Evolutionary conservation across 177 flowering plant genomes (phyloP).

Genomic region (Vitis hybrid): DNA sequence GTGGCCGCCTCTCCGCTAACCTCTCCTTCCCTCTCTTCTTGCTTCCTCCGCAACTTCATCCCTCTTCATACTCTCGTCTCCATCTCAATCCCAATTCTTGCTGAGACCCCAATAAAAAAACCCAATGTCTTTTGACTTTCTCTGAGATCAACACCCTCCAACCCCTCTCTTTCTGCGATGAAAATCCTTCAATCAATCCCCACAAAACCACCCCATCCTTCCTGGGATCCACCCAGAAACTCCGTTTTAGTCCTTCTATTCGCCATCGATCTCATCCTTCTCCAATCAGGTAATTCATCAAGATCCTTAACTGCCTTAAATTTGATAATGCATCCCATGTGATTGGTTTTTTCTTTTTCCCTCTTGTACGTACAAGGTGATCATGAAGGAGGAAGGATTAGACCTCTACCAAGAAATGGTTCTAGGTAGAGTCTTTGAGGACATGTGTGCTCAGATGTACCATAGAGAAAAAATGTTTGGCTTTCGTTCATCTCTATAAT

Average conservation of each 20-base stretch:
- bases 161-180: background rate
- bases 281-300: conserved; percentile 45
- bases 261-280: conserved; percentile 19
- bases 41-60: too few species aligned
- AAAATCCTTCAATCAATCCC: conserved; percentile 7
- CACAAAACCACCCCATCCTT: conserved; percentile 25
- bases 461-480: conserved; percentile 96
- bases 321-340: background rate
- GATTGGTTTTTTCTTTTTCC: background rate
- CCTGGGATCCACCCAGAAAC: conserved; percentile 38
- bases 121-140: too few species aligned
- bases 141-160: background rate
- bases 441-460: conserved; percentile 96
- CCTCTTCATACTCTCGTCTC: too few species aligned
- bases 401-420: conserved; percentile 80
- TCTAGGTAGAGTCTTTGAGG: conserved; percentile 76
- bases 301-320: too few species aligned
- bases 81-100: too few species aligned
- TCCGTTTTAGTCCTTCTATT: conserved; percentile 20
- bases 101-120: too few species aligned
- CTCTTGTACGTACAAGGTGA: conserved; percentile 39
- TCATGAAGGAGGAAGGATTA: conserved; percentile 79
- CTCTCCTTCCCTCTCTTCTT: too few species aligned
- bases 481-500: conserved; percentile 86
- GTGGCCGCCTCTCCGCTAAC: too few species aligned